Conservation (phyloP, 768 basidiomycete genomes). For the Ramaria sp. region DNA sequence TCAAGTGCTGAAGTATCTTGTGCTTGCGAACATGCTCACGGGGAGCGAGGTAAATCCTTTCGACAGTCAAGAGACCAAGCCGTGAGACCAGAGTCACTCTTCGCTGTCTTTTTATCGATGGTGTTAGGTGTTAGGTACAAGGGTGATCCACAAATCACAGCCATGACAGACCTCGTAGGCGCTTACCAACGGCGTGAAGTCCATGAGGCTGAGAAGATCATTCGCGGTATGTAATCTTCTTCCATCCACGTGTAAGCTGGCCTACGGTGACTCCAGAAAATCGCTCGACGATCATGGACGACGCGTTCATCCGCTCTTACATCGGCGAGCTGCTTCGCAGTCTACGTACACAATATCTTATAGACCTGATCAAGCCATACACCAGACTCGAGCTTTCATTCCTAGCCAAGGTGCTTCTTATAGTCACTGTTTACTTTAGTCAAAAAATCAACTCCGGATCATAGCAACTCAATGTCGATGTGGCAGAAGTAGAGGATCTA, state of each 20-base stretch:
- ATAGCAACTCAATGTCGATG: conserved; percentile 93
- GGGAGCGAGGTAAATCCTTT: conserved; percentile 99
- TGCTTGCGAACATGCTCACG: conserved; percentile 95
- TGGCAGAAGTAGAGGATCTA: conserved; percentile 86
- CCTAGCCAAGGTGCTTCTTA: conserved; percentile 64
- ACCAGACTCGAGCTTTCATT: conserved; percentile 87
- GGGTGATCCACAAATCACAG: conserved; percentile 90
- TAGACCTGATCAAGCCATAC: conserved; percentile 97
- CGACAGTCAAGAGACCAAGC: conserved; percentile 98
- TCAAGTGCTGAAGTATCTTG: conserved; percentile 96
- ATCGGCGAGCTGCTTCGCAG: conserved; percentile 94
- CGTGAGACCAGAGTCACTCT: conserved; percentile 38
- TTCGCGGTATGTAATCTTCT: conserved; percentile 48
- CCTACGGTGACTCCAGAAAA: conserved; percentile 50
- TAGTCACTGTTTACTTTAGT: neutral
- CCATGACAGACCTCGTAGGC: conserved; percentile 95
- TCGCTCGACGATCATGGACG: conserved; percentile 90
- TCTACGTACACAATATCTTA: conserved; percentile 90
- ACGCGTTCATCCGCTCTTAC: conserved; percentile 87
- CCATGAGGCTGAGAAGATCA: conserved; percentile 92
- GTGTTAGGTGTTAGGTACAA: conserved; percentile 54
- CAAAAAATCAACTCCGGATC: no score
- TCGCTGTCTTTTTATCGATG: neutral
- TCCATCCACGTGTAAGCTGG: neutral
- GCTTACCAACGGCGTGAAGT: conserved; percentile 96